Percentiles rank a stretch among this genome's conserved stretches.
Conservation (phyloP, 2,329 filamentous ascomycete species). For the Colletotrichum acutatum region DNA sequence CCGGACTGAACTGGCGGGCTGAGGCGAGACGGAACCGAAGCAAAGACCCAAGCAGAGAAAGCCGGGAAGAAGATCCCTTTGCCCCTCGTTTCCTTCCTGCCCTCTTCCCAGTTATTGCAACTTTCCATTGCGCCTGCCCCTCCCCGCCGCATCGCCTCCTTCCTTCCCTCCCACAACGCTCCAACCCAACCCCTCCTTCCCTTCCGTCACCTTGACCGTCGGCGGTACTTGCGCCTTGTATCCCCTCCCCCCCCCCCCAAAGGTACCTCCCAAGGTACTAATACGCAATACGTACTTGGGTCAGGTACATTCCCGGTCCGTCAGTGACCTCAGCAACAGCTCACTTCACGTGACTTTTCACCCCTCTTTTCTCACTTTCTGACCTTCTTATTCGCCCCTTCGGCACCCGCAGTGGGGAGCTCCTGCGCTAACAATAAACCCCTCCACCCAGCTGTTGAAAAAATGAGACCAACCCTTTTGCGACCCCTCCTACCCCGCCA, state of each 20-base stretch:
- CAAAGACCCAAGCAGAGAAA: constrained; percentile 2
- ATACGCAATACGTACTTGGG: constrained; percentile 2
- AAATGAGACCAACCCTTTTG: constrained; percentile 39
- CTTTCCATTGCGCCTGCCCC: not conserved
- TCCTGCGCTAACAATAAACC: constrained; percentile 38
- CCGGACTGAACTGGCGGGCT: not conserved
- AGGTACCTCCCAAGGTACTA: no score
- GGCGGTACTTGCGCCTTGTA: not conserved
- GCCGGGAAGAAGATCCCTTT: constrained; percentile 13
- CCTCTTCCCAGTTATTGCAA: constrained; percentile 25
- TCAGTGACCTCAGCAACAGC: constrained; percentile 34
- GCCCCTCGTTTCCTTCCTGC: constrained; percentile 40
- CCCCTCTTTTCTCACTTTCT: not conserved
- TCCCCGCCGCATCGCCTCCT: constrained; percentile 1
- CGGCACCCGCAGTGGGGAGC: constrained; percentile 33
- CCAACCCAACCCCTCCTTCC: constrained; percentile 8
- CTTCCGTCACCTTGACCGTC: not conserved
- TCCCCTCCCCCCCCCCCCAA: no score
- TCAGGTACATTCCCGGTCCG: constrained; percentile 17
- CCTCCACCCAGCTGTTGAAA: constrained; percentile 38
- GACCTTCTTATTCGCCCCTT: constrained; percentile 13
- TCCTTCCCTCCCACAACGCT: not conserved
- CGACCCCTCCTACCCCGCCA: constrained; percentile 40
- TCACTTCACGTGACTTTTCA: constrained; percentile 31
- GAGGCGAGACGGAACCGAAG: constrained; percentile 4